Evolutionary conservation across 768 basidiomycete species (phyloP), one percentile per base, ranked within the genome.

Genomic region (Boletales sp.): DNA sequence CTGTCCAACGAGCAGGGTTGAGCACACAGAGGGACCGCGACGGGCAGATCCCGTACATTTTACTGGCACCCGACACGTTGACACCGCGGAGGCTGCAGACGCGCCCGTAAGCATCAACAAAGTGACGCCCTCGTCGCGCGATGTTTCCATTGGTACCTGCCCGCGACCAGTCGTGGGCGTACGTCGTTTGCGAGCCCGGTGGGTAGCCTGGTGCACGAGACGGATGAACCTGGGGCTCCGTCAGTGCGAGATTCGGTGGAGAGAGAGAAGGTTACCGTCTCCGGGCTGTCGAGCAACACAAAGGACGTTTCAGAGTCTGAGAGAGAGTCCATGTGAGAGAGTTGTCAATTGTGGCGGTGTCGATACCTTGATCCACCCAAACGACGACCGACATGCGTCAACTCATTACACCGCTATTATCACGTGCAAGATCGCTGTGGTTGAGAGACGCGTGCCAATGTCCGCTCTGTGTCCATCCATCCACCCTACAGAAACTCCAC

Each of bases 381-480:
- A n/a, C n/a, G n/a, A n/a, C n/a, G n/a, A n/a, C n/a, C 4, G 25
- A 28, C 25, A 28, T 28, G 25, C 25, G 7, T 7, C 25, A 7
- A 28, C 25, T 28, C 25, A 7, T 28, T 7, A 28, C 25, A 6
- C 25, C 25, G 25, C n/a, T n/a, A n/a, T 7, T 28, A 28, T 28
- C 25, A 28, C 25, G 25, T 28, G 25, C 25, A 28, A 28, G 25
- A 28, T 28, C 25, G 25, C 68, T 82, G 48, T 94, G 90, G 84
- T 78, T 98, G 10, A 83, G 93, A 19, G 94, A 97, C 60, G 79
- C 87, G 0, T 96, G 93, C 57, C 81, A 79, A 50, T 91, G 87
- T 37, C 69, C 80, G 0, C 59, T 70, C 2, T 94, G 87, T 55
- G 66, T 94, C 9, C 89, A 96, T 57, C 84, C 89, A 0, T 79